Conservation (phyloP, 768 basidiomycete species). For the Calocera cornea region DNA sequence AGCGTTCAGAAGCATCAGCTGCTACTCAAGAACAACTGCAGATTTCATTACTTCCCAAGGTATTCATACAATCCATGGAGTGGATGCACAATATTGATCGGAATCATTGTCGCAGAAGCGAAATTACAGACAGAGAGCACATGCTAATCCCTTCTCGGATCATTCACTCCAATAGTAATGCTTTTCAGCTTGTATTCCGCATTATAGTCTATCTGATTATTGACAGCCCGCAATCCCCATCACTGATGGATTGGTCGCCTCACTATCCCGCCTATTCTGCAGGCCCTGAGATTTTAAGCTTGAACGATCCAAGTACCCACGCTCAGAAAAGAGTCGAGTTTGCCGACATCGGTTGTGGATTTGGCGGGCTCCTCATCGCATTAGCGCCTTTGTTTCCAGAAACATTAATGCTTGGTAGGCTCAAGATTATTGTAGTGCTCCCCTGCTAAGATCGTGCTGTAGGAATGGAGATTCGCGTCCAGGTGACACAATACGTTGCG, state of each 20-base stretch:
- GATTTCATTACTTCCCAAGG: neutral
- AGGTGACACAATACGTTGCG: conserved; percentile 90
- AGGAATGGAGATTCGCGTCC: conserved; percentile 96
- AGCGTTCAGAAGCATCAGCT: neutral
- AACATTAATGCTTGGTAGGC: conserved; percentile 80
- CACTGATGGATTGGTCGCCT: conserved; percentile 60
- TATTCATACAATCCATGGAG: neutral
- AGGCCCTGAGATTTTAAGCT: conserved; percentile 1
- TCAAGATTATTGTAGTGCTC: neutral
- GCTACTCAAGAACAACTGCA: neutral
- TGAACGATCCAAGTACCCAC: conserved; percentile 16
- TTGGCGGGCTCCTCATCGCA: conserved; percentile 81
- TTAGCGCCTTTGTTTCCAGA: conserved; percentile 86
- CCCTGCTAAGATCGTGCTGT: neutral
- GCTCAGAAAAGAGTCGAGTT: conserved; percentile 67
- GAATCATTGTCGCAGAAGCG: conserved; percentile 25
- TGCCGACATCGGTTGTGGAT: conserved; percentile 95
- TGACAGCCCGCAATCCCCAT: conserved; percentile 50
- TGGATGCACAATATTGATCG: neutral
- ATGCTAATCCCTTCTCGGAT: conserved; percentile 37
- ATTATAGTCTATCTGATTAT: neutral
- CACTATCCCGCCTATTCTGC: conserved; percentile 64
- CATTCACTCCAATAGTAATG: conserved; percentile 65
- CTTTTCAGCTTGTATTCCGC: neutral
- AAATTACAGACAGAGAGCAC: conserved; percentile 36